A percentile compares a stretch with the other conserved stretches of the same genome.
phyloP scores from a whole-genome alignment of 1,284 basidiomycete genomes.

The Peniophora sp. region DNA sequence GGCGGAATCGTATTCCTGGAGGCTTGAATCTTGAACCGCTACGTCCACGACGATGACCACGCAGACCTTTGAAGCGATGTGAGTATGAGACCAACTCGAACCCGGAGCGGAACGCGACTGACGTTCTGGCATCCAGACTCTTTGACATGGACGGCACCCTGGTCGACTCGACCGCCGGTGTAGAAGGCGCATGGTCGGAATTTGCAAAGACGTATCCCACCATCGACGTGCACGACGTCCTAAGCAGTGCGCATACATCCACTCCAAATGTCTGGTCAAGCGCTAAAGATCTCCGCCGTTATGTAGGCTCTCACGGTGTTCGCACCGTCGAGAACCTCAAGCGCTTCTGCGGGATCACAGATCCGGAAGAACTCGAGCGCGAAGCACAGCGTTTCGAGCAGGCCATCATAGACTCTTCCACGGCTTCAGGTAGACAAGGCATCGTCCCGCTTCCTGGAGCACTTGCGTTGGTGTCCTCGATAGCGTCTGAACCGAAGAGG shows the following conservation, averaged over 20 bases:
- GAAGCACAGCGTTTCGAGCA: slow-evolving; percentile 63
- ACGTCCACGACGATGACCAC: slow-evolving; percentile 18
- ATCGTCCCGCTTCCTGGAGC: slow-evolving; percentile 62
- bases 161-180: slow-evolving; percentile 67
- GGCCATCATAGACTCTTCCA: slow-evolving; percentile 53
- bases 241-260: slow-evolving; percentile 41
- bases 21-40: too few relatives aligned
- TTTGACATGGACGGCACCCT: slow-evolving; percentile 80
- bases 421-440: slow-evolving; percentile 42
- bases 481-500: slow-evolving; percentile 4
- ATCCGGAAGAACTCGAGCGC: slow-evolving; percentile 57
- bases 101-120: slow-evolving; percentile 4
- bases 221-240: slow-evolving; percentile 55
- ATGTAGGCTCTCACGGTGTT: slow-evolving; percentile 68
- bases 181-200: slow-evolving; percentile 66
- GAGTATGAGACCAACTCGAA: slow-evolving; percentile 17
- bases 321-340: slow-evolving; percentile 74
- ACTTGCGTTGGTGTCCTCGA: slow-evolving; percentile 31
- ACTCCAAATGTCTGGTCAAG: slow-evolving; percentile 2
- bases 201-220: slow-evolving; percentile 57
- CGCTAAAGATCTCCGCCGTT: slow-evolving; percentile 2
- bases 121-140: slow-evolving; percentile 30
- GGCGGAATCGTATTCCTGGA: too few relatives aligned
- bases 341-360: slow-evolving; percentile 61
- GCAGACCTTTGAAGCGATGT: slow-evolving; percentile 51